Evolutionary conservation across 345 rosid species (phyloP), one percentile per base, ranked within the genome.

Genomic region (Boechera retrofracta): DNA sequence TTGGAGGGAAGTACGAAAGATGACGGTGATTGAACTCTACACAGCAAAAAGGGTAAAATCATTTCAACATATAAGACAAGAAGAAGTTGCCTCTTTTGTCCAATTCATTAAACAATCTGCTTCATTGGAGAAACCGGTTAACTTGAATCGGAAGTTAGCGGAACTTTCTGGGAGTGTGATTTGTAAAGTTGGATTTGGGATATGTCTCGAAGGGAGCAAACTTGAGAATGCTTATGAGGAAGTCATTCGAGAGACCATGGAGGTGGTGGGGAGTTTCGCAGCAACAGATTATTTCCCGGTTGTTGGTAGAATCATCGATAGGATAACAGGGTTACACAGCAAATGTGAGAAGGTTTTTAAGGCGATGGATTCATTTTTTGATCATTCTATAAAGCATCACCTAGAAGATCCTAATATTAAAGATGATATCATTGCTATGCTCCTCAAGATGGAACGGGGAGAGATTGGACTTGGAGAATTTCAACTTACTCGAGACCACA

Each of bases 401-500:
- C 64, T 82, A 16, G 81, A 84, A 32, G 32, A 65, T 48, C 63
- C 64, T 24, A 80, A 74, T 16, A 48, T 35, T 2, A 71, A 73
- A 1, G 75, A 82, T 33, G 90, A 86, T 81, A 67, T 87, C 63
- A 78, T 87, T 13, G 87, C 74, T 15, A 83, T 86, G 56, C 76
- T 86, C 56, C 77, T 85, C 15, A 58, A 67, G 39, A 75, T 84
- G 36, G 79, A 77, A 32, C 70, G 58, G 38, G 88, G 83, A 18
- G 64, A 76, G 70, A 51, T 3, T 4, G 73, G 71, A 39, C 54
- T 62, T 12, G 77, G 76, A 11, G 69, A 16, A 44, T 47, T 52
- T 55, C 71, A 39, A 79, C 71, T 81, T 67, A 79, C 81, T 1
- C 75, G 83, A 72, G 75, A 81, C 42, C 83, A 86, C 70, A 80